Evolutionary conservation across 306 rosid genomes (phyloP), one percentile per base, ranked within the genome.

Genomic region (Albizia julibrissin): DNA sequence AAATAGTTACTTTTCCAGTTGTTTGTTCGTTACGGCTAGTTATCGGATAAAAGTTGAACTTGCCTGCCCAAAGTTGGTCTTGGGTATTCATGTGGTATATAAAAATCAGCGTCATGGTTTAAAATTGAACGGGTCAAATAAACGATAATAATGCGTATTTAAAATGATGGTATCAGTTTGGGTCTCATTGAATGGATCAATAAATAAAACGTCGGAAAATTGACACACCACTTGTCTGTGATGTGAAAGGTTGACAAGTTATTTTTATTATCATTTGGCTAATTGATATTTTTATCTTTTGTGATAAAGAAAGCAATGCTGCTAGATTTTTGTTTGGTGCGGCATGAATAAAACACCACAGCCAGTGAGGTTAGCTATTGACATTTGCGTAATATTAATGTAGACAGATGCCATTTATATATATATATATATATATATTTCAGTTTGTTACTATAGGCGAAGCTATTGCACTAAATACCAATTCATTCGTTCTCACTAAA

Each of bases 261-360:
- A 39, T 24, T 43, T 6, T 71, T 4, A 24, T 26, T 71, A 46
- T 71, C 12, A 24, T 42, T 70, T 42, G 13, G 56, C 21, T 56
- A 56, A 12, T 70, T 70, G 54, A 72, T 72, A 26, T 44, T 26
- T 46, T 72, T 72, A 52, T 46, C 22, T 33, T 72, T 72, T 72
- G 24, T 44, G 59, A 46, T 46, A 15, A 70, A 40, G 9, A n/a
- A n/a, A 70, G 54, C 75, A 22, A 16, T 42, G 8, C 12, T 58
- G 31, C 65, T 9, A 58, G 14, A 24, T 61, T 61, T 24, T 61
- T 61, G 26, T 56, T 7, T 2, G 29, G 33, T 10, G 6, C 16
- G 10, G 15, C 16, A 9, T 24, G 5, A 47, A 44, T 6, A n/a
- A n/a, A 70, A 70, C 10, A 42, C 14, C 52, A 6, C 43, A 31